Percentiles rank a stretch among this genome's conserved stretches.
Conservation (phyloP, 1,284 basidiomycete species). For the Lentinula novae-zelandiae region DNA sequence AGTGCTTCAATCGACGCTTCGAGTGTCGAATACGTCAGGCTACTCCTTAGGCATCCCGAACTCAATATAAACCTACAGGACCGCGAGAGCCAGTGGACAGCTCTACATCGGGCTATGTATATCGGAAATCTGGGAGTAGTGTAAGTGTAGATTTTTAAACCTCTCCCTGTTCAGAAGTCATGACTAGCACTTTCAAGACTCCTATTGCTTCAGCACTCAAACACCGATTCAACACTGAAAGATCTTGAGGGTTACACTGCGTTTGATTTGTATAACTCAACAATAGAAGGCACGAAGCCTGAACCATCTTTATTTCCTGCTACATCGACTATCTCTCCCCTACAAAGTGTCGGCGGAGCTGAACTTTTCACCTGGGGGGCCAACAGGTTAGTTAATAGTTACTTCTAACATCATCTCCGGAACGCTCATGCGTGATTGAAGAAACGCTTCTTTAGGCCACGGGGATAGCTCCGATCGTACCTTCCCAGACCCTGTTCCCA, state of each 20-base stretch:
- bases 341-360: conserved; percentile 20
- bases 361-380: conserved; percentile 92
- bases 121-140: conserved; percentile 80
- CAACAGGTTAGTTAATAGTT: conserved; percentile 57
- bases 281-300: conserved; percentile 73
- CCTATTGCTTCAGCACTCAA: conserved; percentile 70
- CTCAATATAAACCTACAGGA: conserved; percentile 85
- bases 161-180: not conserved
- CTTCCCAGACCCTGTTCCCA: conserved; percentile 75
- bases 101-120: conserved; percentile 90
- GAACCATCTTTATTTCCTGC: conserved; percentile 27
- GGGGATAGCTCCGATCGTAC: conserved; percentile 79
- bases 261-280: conserved; percentile 93
- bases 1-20: conserved; percentile 51
- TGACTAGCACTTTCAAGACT: conserved; percentile 38
- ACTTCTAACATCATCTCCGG: conserved; percentile 8
- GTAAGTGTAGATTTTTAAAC: conserved; percentile 31
- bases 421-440: conserved; percentile 21
- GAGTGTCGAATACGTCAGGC: conserved; percentile 75
- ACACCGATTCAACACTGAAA: conserved; percentile 75
- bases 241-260: conserved; percentile 91
- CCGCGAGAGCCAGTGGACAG: conserved; percentile 86
- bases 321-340: not conserved
- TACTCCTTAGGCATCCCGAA: conserved; percentile 75
- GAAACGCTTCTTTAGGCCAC: conserved; percentile 83